phyloP scores from a whole-genome alignment of 2,329 filamentous ascomycete genomes.

The Cryoendolithus antarcticus region DNA sequence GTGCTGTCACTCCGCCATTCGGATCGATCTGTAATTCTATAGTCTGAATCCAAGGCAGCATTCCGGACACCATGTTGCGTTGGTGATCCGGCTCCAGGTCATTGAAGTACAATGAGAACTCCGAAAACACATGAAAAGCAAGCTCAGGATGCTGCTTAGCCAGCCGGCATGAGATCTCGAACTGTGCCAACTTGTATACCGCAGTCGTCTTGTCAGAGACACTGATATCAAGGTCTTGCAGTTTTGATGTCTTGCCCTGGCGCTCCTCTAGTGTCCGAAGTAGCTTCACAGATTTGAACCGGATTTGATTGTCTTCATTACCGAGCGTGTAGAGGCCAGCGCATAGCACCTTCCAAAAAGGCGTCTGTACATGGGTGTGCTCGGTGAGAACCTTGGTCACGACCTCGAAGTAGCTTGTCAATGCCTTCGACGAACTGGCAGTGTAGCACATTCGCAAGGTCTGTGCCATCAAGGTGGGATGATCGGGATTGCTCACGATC shows the following conservation, averaged over 20 bases:
- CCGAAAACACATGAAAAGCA: slow-evolving; percentile 88
- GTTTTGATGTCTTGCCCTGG: slow-evolving; percentile 73
- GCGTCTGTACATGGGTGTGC: slow-evolving; percentile 65
- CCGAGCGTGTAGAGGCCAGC: slow-evolving; percentile 86
- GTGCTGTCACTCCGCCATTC: slow-evolving; percentile 77
- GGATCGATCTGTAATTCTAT: slow-evolving; percentile 91
- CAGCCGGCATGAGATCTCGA: slow-evolving; percentile 84
- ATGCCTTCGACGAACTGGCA: slow-evolving; percentile 57
- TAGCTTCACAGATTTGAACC: slow-evolving; percentile 74
- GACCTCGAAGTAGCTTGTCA: slow-evolving; percentile 92
- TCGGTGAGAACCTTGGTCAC: slow-evolving; percentile 78
- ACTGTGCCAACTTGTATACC: slow-evolving; percentile 94
- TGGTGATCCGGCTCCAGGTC: slow-evolving; percentile 71
- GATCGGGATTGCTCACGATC: slow-evolving; percentile 79
- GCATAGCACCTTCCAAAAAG: slow-evolving; percentile 83
- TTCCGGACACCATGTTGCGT: slow-evolving; percentile 84
- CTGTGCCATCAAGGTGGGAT: slow-evolving; percentile 72
- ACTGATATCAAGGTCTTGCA: slow-evolving; percentile 96
- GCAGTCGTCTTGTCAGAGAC: slow-evolving; percentile 97
- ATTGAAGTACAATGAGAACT: slow-evolving; percentile 89
- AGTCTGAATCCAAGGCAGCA: slow-evolving; percentile 90
- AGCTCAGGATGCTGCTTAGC: slow-evolving; percentile 79
- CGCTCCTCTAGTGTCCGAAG: slow-evolving; percentile 72
- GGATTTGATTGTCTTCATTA: slow-evolving; percentile 77
- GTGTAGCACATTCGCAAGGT: slow-evolving; percentile 87